These are phyloP conservation scores for Rubroboletus satanas DNA, from an alignment of 768 basidiomycete genomes.

Conservation along the genomic window DNA sequence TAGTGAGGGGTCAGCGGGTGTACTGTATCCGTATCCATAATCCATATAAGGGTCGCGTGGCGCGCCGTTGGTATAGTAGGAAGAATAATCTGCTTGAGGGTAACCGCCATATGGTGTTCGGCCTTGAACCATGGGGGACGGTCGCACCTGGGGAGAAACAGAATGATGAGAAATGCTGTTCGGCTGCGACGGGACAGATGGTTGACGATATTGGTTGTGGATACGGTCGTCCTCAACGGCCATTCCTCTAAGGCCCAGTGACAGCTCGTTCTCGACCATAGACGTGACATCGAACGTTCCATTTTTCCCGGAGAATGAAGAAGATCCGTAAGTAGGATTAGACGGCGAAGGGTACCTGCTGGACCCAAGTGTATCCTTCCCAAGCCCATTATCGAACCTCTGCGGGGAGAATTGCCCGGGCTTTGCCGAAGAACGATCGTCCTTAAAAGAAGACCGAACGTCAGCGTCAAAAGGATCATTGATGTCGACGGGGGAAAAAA, in stretches of 20 bases:
- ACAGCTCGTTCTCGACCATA: constrained; percentile 50
- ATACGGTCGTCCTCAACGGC: constrained; percentile 52
- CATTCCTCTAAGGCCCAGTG: constrained; percentile 59
- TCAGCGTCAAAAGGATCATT: constrained; percentile 17
- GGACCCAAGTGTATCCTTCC: constrained; percentile 37
- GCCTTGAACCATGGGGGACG: constrained; percentile 42
- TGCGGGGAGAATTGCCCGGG: constrained; percentile 52
- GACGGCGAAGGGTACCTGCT: constrained; percentile 48
- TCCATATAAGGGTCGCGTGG: constrained; percentile 50
- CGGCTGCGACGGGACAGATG: constrained; percentile 26
- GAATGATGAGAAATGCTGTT: constrained; percentile 30
- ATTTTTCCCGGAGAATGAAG: constrained; percentile 30
- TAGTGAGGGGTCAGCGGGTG: constrained; percentile 45
- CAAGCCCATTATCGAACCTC: constrained; percentile 45
- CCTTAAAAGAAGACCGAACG: constrained; percentile 31
- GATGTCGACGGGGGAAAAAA: background rate
- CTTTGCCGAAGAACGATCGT: constrained; percentile 46
- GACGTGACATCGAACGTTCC: constrained; percentile 38
- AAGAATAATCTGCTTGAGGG: constrained; percentile 54
- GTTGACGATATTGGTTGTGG: constrained; percentile 38
- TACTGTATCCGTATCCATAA: constrained; percentile 55
- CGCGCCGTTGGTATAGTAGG: constrained; percentile 53
- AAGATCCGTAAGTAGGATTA: constrained; percentile 33
- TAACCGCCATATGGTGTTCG: constrained; percentile 48
- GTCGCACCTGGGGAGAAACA: constrained; percentile 38